Percentiles rank a stretch among this genome's conserved stretches.
phyloP scores from a whole-genome alignment of 2,329 filamentous ascomycete genomes.

The Pseudogymnoascus destructans region DNA sequence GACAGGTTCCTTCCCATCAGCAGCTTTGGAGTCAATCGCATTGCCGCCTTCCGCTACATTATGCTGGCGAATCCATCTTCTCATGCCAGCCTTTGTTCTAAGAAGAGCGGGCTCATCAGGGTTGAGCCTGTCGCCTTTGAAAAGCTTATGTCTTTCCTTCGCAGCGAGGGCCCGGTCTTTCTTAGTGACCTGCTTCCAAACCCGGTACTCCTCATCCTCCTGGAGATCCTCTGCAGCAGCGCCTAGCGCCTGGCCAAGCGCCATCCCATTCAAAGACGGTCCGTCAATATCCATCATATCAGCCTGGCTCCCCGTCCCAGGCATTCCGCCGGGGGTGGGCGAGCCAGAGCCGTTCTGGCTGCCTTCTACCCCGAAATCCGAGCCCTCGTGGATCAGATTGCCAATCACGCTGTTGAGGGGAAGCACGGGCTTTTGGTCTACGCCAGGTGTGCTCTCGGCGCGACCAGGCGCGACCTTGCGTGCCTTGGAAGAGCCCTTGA shows the following conservation, averaged over 20 bases:
- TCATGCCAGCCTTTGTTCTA: conserved; percentile 76
- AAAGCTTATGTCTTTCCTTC: conserved; percentile 74
- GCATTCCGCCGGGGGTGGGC: conserved; percentile 62
- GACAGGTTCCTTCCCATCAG: conserved; percentile 32
- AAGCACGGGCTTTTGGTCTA: conserved; percentile 60
- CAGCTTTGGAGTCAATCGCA: conserved; percentile 32
- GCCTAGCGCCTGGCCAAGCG: conserved; percentile 48
- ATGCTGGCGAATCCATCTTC: conserved; percentile 69
- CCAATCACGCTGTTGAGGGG: conserved; percentile 52
- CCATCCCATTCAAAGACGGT: conserved; percentile 53
- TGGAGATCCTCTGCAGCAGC: conserved; percentile 62
- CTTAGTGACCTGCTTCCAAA: conserved; percentile 98
- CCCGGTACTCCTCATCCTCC: conserved; percentile 89
- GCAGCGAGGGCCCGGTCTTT: conserved; percentile 81
- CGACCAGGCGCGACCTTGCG: conserved; percentile 61
- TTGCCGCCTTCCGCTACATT: conserved; percentile 34
- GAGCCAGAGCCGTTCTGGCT: conserved; percentile 77
- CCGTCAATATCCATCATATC: conserved; percentile 84
- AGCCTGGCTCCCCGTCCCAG: conserved; percentile 57
- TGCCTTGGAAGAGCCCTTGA: conserved; percentile 48
- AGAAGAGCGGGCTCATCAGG: conserved; percentile 76
- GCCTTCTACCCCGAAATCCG: conserved; percentile 59
- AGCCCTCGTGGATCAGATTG: conserved; percentile 52
- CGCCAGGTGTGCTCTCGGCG: conserved; percentile 65
- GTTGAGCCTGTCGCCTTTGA: conserved; percentile 75